phyloP scores from a whole-genome alignment of 176 grass and related monocot species.

The Metroxylon sagu region DNA sequence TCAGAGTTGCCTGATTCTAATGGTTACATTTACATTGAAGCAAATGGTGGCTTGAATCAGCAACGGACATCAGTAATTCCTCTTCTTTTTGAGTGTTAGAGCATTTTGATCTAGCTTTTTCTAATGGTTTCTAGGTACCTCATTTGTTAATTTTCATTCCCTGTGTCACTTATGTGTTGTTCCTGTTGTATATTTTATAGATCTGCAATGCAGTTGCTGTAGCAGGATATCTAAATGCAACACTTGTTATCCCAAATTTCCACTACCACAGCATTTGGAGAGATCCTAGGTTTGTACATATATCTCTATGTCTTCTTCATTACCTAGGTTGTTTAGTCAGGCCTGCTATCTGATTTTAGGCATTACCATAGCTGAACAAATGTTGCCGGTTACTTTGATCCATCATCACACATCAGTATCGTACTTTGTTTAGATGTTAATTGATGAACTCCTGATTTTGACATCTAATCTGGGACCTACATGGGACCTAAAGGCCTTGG shows the following conservation, averaged over 20 bases:
- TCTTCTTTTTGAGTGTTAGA: slow-evolving; percentile 5
- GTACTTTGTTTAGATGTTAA: too few species aligned
- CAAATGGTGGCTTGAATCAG: slow-evolving; percentile 97
- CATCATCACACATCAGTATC: too few species aligned
- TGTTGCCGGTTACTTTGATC: too few species aligned
- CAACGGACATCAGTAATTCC: slow-evolving; percentile 80
- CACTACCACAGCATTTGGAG: slow-evolving; percentile 99
- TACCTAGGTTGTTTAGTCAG: too few species aligned
- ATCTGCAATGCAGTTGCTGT: slow-evolving; percentile 99
- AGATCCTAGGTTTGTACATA: slow-evolving; percentile 69
- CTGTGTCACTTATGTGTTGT: background rate
- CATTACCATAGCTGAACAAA: too few species aligned
- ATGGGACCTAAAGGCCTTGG: too few species aligned
- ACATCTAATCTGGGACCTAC: too few species aligned
- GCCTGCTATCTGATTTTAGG: too few species aligned
- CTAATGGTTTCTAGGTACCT: background rate
- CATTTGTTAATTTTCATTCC: too few species aligned
- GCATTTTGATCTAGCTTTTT: background rate
- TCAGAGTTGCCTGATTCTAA: slow-evolving; percentile 84
- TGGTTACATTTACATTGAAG: slow-evolving; percentile 94
- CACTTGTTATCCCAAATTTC: slow-evolving; percentile 90
- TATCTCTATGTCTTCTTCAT: too few species aligned
- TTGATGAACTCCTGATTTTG: too few species aligned
- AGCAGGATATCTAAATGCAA: slow-evolving; percentile 93
- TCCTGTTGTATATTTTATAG: slow-evolving; percentile 37